phyloP scores from a whole-genome alignment of 2,329 filamentous ascomycete genomes.

The Tolypocladium pustulatum region DNA sequence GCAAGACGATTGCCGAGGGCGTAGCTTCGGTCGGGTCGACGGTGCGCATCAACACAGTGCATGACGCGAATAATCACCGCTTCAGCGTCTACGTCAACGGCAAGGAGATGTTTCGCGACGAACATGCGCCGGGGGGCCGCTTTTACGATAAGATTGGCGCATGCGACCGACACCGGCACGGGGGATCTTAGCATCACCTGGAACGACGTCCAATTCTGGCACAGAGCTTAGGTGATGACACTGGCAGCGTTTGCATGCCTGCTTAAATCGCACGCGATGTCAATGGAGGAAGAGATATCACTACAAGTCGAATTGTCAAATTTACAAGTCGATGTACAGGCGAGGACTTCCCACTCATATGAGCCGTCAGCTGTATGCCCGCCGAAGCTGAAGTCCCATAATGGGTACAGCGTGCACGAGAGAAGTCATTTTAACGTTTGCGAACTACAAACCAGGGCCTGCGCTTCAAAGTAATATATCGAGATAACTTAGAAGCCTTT shows the following conservation, averaged over 20 bases:
- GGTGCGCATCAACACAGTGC: slow-evolving; percentile 14
- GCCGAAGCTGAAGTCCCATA: too few relatives aligned
- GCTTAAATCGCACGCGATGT: background rate
- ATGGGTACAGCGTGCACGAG: too few relatives aligned
- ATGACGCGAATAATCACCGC: slow-evolving; percentile 7
- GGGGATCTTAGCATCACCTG: slow-evolving; percentile 11
- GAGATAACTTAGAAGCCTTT: too few relatives aligned
- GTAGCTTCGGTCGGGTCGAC: slow-evolving; percentile 8
- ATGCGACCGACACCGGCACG: slow-evolving; percentile 11
- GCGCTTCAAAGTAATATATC: too few relatives aligned
- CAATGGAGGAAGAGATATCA: too few relatives aligned
- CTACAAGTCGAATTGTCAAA: too few relatives aligned
- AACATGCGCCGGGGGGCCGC: slow-evolving; percentile 10
- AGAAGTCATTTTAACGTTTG: too few relatives aligned
- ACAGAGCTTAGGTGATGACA: background rate
- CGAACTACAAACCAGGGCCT: too few relatives aligned
- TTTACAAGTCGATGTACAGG: too few relatives aligned
- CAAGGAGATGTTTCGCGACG: slow-evolving; percentile 8
- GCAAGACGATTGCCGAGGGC: slow-evolving; percentile 7
- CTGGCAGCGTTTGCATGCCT: background rate
- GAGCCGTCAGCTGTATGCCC: too few relatives aligned
- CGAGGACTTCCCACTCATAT: too few relatives aligned
- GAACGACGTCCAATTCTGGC: slow-evolving; percentile 10
- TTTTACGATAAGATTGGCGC: slow-evolving; percentile 16
- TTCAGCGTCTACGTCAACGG: slow-evolving; percentile 15